phyloP scores from a whole-genome alignment of 345 rosid species.

The Eucalyptus polyanthemos region DNA sequence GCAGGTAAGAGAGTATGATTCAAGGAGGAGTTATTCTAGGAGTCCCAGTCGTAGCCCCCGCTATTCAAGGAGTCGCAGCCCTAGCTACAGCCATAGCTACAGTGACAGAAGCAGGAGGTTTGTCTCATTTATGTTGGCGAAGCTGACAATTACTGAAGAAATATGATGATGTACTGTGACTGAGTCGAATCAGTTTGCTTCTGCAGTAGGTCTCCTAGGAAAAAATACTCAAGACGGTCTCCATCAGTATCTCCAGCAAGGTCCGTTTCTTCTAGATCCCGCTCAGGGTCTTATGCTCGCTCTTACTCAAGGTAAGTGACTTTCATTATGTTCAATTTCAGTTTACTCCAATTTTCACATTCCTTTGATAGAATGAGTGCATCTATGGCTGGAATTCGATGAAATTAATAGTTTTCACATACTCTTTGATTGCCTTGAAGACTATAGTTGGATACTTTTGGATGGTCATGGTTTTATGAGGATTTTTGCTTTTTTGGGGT shows the following conservation, averaged over 20 bases:
- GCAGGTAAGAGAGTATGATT: constrained; percentile 78
- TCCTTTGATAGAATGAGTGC: neutral
- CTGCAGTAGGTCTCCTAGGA: constrained; percentile 42
- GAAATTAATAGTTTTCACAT: neutral
- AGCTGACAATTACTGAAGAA: neutral
- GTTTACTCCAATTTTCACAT: neutral
- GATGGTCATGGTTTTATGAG: neutral
- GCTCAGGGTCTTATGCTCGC: constrained; percentile 25
- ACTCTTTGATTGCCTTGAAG: neutral
- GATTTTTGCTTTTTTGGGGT: neutral
- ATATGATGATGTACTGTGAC: neutral
- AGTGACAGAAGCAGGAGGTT: constrained; percentile 60
- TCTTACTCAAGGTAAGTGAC: constrained; percentile 43
- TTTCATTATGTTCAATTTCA: neutral
- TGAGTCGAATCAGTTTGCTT: neutral
- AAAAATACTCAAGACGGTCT: constrained; percentile 10
- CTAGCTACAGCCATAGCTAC: constrained; percentile 21
- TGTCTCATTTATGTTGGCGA: neutral
- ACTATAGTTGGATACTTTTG: neutral
- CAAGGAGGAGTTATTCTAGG: constrained; percentile 41
- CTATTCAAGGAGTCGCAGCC: constrained; percentile 30
- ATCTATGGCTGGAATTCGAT: neutral
- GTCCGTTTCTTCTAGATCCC: constrained; percentile 38
- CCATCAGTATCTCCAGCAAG: constrained; percentile 32
- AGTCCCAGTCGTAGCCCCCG: constrained; percentile 52